Evolutionary conservation across 306 rosid species (phyloP).

Genomic region (Lupinus albus): DNA sequence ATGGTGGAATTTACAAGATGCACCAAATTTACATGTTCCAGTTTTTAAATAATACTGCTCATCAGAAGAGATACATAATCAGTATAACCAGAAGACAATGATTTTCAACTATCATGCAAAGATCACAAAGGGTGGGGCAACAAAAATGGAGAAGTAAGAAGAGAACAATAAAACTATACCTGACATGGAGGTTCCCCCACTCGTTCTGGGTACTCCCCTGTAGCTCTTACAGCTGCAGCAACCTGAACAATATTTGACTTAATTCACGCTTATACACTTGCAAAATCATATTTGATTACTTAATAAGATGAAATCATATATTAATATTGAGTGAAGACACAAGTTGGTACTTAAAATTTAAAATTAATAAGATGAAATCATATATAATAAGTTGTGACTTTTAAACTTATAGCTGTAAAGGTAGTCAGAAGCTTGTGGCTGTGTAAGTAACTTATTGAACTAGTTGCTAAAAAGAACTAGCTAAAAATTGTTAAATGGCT

Average conservation of each 20-base stretch:
- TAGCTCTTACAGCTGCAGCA: conserved; percentile 83
- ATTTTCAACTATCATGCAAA: conserved; percentile 4
- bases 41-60: conserved; percentile 85
- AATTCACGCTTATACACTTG: conserved; percentile 29
- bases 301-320: background rate
- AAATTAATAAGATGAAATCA: too few species aligned
- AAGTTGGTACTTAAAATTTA: too few species aligned
- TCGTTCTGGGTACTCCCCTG: conserved; percentile 92
- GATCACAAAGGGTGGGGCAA: background rate
- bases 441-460: too few species aligned
- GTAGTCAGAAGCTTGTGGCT: too few species aligned
- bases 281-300: background rate
- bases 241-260: conserved; percentile 53
- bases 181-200: conserved; percentile 83
- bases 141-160: background rate
- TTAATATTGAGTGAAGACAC: too few species aligned
- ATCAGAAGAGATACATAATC: conserved; percentile 34
- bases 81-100: background rate
- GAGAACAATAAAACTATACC: conserved; percentile 46
- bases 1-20: conserved; percentile 91
- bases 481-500: too few species aligned
- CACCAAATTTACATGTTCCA: conserved; percentile 88
- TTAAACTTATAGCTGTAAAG: too few species aligned
- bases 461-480: too few species aligned
- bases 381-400: too few species aligned